Percentiles rank a stretch among this genome's conserved stretches.
Conservation (phyloP, 202 grass and related monocot species). For the Schoenoplectus triqueter region DNA sequence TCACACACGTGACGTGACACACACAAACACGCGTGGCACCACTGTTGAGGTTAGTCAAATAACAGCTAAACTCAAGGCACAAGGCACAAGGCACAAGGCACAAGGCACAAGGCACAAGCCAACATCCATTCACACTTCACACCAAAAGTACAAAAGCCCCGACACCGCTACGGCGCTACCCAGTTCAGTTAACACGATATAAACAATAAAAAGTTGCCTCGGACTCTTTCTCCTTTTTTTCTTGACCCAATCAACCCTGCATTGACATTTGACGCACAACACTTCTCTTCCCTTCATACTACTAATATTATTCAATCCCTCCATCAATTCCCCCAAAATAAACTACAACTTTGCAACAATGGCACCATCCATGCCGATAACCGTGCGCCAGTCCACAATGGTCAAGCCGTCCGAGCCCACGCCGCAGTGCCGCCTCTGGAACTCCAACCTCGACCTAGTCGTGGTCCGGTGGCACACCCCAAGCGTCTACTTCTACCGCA, state of each 20-base stretch:
- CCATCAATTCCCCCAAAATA: background rate
- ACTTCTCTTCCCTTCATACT: background rate
- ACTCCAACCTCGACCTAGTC: conserved; percentile 67
- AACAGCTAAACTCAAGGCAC: no score
- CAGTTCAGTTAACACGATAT: no score
- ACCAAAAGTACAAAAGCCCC: background rate
- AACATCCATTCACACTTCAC: background rate
- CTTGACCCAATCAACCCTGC: conserved; percentile 8
- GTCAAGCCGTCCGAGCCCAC: conserved; percentile 64
- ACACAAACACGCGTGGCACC: no score
- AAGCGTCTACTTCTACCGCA: conserved; percentile 80
- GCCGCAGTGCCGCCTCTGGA: conserved; percentile 57
- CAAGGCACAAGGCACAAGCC: no score
- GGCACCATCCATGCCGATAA: conserved; percentile 48
- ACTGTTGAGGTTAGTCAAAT: no score
- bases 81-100: no score
- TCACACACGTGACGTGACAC: no score
- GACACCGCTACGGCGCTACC: no score
- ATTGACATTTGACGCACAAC: background rate
- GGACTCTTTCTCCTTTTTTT: background rate
- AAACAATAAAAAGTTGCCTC: background rate
- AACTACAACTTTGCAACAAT: background rate
- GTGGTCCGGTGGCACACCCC: conserved; percentile 83
- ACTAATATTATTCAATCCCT: background rate
- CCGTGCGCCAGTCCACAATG: conserved; percentile 51